Percentiles rank a stretch among this genome's conserved stretches.
Conservation (phyloP, 805 yeast species). For the Saccharomyces cerevisiae region DNA sequence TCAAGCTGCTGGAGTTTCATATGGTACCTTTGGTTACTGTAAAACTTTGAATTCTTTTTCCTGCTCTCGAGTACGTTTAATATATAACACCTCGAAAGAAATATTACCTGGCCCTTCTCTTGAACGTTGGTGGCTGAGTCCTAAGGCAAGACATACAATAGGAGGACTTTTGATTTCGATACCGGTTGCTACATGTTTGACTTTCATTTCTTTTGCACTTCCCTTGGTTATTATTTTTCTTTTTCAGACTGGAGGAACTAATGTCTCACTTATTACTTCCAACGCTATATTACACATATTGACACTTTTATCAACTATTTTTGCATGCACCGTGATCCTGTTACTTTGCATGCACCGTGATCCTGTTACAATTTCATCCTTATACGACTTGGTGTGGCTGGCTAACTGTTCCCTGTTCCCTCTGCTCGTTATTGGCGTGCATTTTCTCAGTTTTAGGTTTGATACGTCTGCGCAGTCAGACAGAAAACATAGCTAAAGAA, state of each 20-base stretch:
- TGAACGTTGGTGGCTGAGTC: constrained; percentile 43
- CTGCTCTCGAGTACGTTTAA: constrained; percentile 41
- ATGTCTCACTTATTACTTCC: constrained; percentile 28
- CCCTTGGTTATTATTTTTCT: constrained; percentile 33
- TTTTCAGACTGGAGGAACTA: constrained; percentile 15
- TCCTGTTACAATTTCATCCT: constrained; percentile 54
- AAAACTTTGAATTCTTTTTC: constrained; percentile 7
- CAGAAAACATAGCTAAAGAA: neutral
- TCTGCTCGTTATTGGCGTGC: constrained; percentile 36
- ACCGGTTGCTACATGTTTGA: constrained; percentile 62
- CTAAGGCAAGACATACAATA: constrained; percentile 40
- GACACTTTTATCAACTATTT: constrained; percentile 45
- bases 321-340: constrained; percentile 47
- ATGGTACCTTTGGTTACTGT: constrained; percentile 68
- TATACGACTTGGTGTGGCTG: constrained; percentile 64
- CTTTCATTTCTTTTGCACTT: constrained; percentile 30
- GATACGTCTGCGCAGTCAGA: neutral
- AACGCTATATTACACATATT: constrained; percentile 40
- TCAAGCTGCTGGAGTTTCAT: constrained; percentile 36
- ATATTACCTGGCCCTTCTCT: constrained; percentile 5
- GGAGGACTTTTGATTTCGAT: constrained; percentile 48
- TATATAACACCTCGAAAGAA: constrained; percentile 28
- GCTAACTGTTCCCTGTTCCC: constrained; percentile 62
- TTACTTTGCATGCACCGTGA: constrained; percentile 46
- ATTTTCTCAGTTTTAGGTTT: neutral